phyloP scores from a whole-genome alignment of 495 filamentous ascomycete species.

The Aspergillus egyptiacus region DNA sequence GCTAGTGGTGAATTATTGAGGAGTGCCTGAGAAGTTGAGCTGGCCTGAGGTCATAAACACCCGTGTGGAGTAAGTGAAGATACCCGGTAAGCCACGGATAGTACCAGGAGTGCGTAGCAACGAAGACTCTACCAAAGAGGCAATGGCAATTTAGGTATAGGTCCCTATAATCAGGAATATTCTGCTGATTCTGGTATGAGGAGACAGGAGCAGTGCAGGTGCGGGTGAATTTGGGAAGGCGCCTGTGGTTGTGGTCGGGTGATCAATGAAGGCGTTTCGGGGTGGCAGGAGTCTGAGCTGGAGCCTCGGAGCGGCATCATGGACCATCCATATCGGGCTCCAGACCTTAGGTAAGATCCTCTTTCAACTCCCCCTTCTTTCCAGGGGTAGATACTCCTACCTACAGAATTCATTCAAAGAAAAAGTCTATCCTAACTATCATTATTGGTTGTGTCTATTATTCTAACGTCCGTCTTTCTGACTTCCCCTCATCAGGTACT shows the following conservation, averaged over 20 bases:
- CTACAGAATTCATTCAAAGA: too few species aligned
- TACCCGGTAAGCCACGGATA: conserved; percentile 7
- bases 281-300: too few species aligned
- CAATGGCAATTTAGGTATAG: background rate
- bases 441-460: too few species aligned
- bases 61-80: conserved; percentile 2
- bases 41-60: background rate
- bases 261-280: conserved; percentile 9
- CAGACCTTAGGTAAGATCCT: too few species aligned
- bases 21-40: background rate
- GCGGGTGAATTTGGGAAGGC: background rate
- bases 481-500: too few species aligned
- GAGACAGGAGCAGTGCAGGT: background rate
- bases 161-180: background rate
- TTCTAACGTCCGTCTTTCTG: too few species aligned
- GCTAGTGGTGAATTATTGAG: background rate
- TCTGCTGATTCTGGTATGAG: background rate
- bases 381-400: too few species aligned
- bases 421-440: too few species aligned
- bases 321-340: too few species aligned
- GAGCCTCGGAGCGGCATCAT: too few species aligned
- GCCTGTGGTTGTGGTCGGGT: conserved; percentile 6
- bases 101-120: too few species aligned
- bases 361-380: too few species aligned
- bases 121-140: background rate